phyloP scores from a whole-genome alignment of 306 rosid species.

The Castanea sativa region DNA sequence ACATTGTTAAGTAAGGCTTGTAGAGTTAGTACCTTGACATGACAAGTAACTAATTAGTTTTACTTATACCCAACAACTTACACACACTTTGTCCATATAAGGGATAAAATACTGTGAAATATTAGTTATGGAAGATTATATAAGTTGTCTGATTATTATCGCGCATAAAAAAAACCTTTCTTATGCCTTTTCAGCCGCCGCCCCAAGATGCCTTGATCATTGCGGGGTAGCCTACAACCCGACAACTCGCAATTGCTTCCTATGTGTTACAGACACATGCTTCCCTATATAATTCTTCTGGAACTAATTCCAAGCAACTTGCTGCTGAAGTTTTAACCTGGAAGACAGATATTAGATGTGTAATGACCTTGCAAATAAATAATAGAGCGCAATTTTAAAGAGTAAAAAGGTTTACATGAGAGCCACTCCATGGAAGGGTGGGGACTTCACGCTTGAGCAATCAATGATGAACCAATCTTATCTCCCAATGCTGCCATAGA shows the following conservation, averaged over 20 bases:
- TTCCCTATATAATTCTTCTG: slow-evolving; percentile 89
- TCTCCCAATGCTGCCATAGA: slow-evolving; percentile 99
- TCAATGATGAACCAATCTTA: slow-evolving; percentile 97
- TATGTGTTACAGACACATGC: slow-evolving; percentile 97
- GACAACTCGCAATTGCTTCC: slow-evolving; percentile 96
- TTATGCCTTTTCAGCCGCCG: slow-evolving; percentile 99
- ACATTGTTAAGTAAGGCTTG: slow-evolving; percentile 9
- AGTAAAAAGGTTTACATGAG: slow-evolving; percentile 63
- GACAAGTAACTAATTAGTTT: too few relatives aligned
- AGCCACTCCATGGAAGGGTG: slow-evolving; percentile 99
- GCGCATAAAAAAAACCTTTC: slow-evolving; percentile 75
- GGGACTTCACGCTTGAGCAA: slow-evolving; percentile 99
- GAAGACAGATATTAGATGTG: slow-evolving; percentile 21
- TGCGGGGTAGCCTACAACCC: slow-evolving; percentile 95
- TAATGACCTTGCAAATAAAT: neutral
- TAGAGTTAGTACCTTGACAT: slow-evolving; percentile 11
- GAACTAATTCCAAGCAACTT: slow-evolving; percentile 69
- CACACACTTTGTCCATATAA: too few relatives aligned
- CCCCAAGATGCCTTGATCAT: slow-evolving; percentile 99
- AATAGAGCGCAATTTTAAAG: slow-evolving; percentile 1
- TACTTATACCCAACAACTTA: too few relatives aligned
- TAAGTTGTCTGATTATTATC: slow-evolving; percentile 6
- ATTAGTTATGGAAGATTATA: too few relatives aligned
- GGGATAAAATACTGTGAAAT: too few relatives aligned
- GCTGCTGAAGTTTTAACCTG: slow-evolving; percentile 87